A percentile compares a stretch with the other conserved stretches of the same genome.
Evolutionary conservation across 495 filamentous ascomycete genomes (phyloP).

Genomic region (Viridothelium virens): DNA sequence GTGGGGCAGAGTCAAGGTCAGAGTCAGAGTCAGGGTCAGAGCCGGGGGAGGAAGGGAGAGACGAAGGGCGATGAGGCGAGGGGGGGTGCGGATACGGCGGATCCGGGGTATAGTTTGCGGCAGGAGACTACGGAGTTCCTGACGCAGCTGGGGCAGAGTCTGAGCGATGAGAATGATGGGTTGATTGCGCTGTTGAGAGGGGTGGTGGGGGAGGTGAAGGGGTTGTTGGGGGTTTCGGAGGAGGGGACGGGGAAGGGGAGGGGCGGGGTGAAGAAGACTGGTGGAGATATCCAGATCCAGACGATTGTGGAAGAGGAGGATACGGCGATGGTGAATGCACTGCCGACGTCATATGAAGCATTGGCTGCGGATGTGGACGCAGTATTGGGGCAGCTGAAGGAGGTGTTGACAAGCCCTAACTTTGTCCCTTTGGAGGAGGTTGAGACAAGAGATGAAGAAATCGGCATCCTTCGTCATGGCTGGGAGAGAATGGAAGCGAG

Average conservation of each 20-base stretch:
- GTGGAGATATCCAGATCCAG: slow-evolving; percentile 38
- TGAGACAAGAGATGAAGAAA: slow-evolving; percentile 82
- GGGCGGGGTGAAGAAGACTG: not conserved
- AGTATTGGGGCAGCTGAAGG: slow-evolving; percentile 70
- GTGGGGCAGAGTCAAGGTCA: slow-evolving; percentile 35
- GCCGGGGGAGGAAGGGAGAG: not conserved
- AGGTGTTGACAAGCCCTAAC: slow-evolving; percentile 82
- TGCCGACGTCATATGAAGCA: slow-evolving; percentile 59
- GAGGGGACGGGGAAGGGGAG: slow-evolving; percentile 11
- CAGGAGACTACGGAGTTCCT: slow-evolving; percentile 89
- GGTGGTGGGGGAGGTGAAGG: slow-evolving; percentile 62
- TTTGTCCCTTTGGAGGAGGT: slow-evolving; percentile 97
- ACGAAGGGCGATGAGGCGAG: slow-evolving; percentile 29
- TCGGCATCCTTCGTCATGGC: slow-evolving; percentile 66
- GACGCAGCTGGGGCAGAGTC: slow-evolving; percentile 73
- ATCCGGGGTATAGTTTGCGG: slow-evolving; percentile 62
- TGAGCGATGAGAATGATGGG: slow-evolving; percentile 91
- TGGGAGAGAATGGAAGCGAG: slow-evolving; percentile 87
- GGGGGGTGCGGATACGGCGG: slow-evolving; percentile 42
- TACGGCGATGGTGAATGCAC: slow-evolving; percentile 32
- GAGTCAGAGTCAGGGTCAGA: slow-evolving; percentile 10
- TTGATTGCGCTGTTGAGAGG: slow-evolving; percentile 64
- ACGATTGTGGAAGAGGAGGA: slow-evolving; percentile 20
- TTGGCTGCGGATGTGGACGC: slow-evolving; percentile 63
- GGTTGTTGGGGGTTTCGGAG: slow-evolving; percentile 68